Evolutionary conservation across 805 yeast species (phyloP), one percentile per base, ranked within the genome.

Genomic region (Saccharomycopsis sp.): DNA sequence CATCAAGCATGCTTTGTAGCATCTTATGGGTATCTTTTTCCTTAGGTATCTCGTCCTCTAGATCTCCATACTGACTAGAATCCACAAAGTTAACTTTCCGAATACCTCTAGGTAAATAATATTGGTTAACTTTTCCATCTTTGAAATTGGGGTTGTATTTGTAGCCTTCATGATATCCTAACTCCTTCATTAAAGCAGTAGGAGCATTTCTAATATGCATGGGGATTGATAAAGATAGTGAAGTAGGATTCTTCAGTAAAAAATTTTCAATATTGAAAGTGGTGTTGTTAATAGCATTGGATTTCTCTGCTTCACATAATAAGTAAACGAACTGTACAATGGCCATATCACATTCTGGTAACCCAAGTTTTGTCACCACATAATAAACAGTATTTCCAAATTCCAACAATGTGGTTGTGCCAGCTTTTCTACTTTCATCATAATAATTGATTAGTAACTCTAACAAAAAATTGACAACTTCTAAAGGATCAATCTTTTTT

Each of bases 171-270:
- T 83, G 80, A 56, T 88, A 89, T 0, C 94, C 97, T 45, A 87
- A 53, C 38, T 86, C 94, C 42, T 76, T 70, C 98, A 92, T 92
- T 35, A 92, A 65, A 51, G 67, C 69, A 0, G 98, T 94, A 2
- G 99, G 98, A 0, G 98, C 97, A 57, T 92, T 94, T 49, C 97
- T 70, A 28, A 92, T 64, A 59, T 92, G 97, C 52, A 79, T 50
- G 0, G 94, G 94, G 5, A 67, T 59, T 14, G 55, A 56, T 30
- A 45, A 27, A 26, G 34, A 13, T 14, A 44, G 14, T n/a, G 42
- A 20, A 14, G 40, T 44, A 18, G 49, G 49, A 14, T 45, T 41
- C 17, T 39, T 37, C 18, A 36, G 23, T 6, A 44, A 15, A 31
- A 44, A 44, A 21, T 72, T 3, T 20, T 38, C 36, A 10, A 45